Conservation (phyloP, 2,329 filamentous ascomycete species). For the Fusarium concolor region DNA sequence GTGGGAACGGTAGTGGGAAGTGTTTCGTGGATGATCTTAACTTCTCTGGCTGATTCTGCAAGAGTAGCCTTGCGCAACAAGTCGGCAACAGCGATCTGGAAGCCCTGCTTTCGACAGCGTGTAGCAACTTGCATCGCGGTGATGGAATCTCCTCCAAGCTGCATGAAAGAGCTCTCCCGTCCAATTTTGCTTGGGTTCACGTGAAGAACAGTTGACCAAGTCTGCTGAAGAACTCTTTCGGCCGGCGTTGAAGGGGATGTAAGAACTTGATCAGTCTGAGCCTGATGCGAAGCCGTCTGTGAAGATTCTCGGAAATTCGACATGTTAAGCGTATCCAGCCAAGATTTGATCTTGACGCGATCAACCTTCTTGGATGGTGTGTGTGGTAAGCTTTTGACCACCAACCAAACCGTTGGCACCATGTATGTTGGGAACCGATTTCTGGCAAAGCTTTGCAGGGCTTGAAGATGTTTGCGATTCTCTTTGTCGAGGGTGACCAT, state of each 20-base stretch:
- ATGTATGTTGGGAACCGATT: background rate
- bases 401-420: background rate
- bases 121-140: slow-evolving; percentile 1
- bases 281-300: background rate
- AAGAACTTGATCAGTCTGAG: background rate
- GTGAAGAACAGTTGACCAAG: background rate
- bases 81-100: background rate
- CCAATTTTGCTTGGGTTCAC: background rate
- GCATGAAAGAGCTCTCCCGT: background rate
- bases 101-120: background rate
- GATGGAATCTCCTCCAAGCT: background rate
- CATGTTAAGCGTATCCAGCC: background rate
- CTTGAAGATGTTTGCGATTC: background rate
- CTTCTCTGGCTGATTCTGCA: background rate
- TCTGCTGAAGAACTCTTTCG: background rate
- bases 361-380: background rate
- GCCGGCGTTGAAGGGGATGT: background rate
- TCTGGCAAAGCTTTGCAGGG: background rate
- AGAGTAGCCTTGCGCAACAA: background rate
- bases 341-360: background rate
- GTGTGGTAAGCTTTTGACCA: background rate
- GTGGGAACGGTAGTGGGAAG: background rate
- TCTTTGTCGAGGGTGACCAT: background rate
- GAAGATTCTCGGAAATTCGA: background rate
- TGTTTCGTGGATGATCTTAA: background rate